phyloP scores from a whole-genome alignment of 2,329 filamentous ascomycete species.

The Epichloe festucae region DNA sequence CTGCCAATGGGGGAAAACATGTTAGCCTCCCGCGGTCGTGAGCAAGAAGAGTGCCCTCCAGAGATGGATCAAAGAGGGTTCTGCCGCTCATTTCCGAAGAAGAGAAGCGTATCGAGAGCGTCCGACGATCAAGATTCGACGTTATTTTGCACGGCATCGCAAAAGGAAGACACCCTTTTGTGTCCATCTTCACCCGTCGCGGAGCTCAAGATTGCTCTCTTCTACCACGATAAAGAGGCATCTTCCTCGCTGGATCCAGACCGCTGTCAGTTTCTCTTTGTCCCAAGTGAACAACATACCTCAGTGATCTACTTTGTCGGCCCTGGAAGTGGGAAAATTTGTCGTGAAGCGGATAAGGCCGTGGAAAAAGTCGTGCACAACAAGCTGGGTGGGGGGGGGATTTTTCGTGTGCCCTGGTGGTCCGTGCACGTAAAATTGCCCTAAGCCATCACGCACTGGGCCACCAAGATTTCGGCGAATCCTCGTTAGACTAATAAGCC shows the following conservation, averaged over 20 bases:
- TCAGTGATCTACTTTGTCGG: slow-evolving; percentile 14
- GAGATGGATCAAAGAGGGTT: slow-evolving; percentile 46
- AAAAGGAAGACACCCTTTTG: not conserved
- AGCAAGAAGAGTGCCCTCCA: slow-evolving; percentile 59
- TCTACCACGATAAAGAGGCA: slow-evolving; percentile 40
- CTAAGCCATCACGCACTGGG: slow-evolving; percentile 24
- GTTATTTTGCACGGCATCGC: not conserved
- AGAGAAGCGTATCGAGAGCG: slow-evolving; percentile 47
- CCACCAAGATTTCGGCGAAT: slow-evolving; percentile 24
- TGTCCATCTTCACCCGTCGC: slow-evolving; percentile 11
- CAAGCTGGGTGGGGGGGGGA: slow-evolving; percentile 2
- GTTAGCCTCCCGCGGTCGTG: slow-evolving; percentile 52
- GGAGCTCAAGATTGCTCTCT: slow-evolving; percentile 44
- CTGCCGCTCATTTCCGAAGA: slow-evolving; percentile 54
- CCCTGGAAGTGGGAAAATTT: not conserved
- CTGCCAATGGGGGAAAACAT: slow-evolving; percentile 29
- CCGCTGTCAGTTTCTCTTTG: slow-evolving; percentile 14
- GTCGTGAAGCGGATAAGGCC: not conserved
- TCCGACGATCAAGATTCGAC: not conserved
- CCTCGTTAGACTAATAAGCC: slow-evolving; percentile 17
- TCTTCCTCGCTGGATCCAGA: slow-evolving; percentile 24
- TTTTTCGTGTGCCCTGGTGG: slow-evolving; percentile 27
- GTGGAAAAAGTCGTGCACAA: slow-evolving; percentile 5
- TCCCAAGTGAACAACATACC: slow-evolving; percentile 28
- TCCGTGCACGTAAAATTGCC: slow-evolving; percentile 31